Base-by-base conservation (phyloP, 2,329 filamentous ascomycete genomes). In the Fusarium sp. region DNA sequence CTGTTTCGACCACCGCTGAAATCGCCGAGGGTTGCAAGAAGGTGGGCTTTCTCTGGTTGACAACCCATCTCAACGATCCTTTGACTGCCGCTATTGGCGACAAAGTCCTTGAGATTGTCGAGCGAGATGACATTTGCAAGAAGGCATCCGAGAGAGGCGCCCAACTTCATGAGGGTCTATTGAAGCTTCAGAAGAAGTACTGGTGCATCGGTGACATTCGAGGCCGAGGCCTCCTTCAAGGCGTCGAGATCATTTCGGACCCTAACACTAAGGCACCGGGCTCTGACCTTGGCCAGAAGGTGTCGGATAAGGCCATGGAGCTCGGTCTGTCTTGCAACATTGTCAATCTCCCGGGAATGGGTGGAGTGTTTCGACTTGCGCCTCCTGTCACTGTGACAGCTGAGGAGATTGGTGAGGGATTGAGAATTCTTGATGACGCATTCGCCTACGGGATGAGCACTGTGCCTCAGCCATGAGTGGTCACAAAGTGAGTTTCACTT, bases 41-140 rank as follows among this genome's bases (percentile, higher is more conserved):
- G 11, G 81, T 82, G 0, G 84, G 82, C 2, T 89, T 86, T 70
- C 78, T 87, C 2, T 88, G 85, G 80, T 81, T 87, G 40, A 89
- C 87, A 0, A 89, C 88, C 0, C 88, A 89, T 69, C 78, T 88
- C 22, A 89, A 89, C 73, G 88, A 89, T 58, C 88, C 88, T 0
- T 76, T 89, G 5, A 84, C 87, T 0, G 86, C 87, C 1, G 86
- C 88, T 0, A 87, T 89, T 4, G 87, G 87, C 0, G 82, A 86
- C 63, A 89, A 89, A 73, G 87, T 89, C 9, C 82, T 89, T 2
- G 87, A 89, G 71, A 87, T 89, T 20, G 86, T 89, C 5, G 81
- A 84, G 37, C 81, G 87, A 5, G 87, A 89, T 70, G 78, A 83
- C 18, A 78, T 89, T 3, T 84, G 83, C 47, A 76, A 82, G 20